phyloP scores from a whole-genome alignment of 1,284 basidiomycete genomes.

The Spongispora temasekensis region DNA sequence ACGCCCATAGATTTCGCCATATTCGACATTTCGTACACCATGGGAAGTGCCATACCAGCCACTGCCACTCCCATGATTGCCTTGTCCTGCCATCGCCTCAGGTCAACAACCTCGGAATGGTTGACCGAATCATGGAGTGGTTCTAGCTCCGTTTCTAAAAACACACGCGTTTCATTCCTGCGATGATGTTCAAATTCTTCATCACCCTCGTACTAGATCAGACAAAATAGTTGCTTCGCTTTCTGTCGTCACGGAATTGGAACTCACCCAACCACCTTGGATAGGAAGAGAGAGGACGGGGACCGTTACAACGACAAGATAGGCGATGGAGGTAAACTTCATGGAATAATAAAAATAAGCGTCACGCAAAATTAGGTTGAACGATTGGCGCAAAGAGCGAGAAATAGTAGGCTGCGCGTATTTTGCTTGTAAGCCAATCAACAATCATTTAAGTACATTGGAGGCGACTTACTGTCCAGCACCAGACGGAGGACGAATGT shows the following conservation, averaged over 20 bases:
- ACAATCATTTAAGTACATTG: background rate
- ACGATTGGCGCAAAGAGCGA: background rate
- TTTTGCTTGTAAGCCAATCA: background rate
- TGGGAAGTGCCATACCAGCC: background rate
- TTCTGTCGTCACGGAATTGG: background rate
- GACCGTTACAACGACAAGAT: background rate
- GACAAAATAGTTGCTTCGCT: background rate
- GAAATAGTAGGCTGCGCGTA: background rate
- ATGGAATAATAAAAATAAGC: background rate
- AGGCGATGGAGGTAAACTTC: background rate
- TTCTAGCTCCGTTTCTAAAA: background rate
- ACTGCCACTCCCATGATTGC: background rate
- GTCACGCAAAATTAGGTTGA: background rate
- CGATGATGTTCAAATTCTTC: background rate
- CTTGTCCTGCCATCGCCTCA: background rate
- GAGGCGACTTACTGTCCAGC: background rate
- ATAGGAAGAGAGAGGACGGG: background rate
- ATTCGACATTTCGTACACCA: too few relatives aligned
- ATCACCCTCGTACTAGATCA: background rate
- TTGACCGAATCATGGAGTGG: background rate
- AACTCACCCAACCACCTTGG: background rate
- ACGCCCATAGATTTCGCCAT: too few relatives aligned
- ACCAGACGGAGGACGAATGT: background rate
- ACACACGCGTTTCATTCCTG: background rate
- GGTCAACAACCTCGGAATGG: background rate